Percentiles rank a stretch among this genome's conserved stretches.
These are phyloP conservation scores for Apiotrichum gracile DNA, from an alignment of 1,284 basidiomycete species.

Conservation along the genomic window DNA sequence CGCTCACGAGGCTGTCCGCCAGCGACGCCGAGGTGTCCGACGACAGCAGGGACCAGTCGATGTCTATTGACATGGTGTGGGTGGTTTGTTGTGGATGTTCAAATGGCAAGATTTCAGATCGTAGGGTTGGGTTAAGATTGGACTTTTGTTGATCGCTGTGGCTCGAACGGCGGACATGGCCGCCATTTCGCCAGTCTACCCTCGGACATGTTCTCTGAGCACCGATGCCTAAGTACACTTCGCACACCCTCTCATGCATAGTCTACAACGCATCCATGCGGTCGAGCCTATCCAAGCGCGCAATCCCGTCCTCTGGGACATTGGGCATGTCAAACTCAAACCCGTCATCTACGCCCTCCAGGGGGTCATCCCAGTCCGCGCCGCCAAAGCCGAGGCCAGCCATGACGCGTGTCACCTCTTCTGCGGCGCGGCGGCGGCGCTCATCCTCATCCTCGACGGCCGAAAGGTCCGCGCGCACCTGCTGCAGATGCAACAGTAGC, in stretches of 20 bases:
- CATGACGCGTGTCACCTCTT: slow-evolving; percentile 38
- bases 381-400: slow-evolving; percentile 24
- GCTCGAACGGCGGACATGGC: too few relatives aligned
- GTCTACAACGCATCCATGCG: neutral
- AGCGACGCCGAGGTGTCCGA: slow-evolving; percentile 52
- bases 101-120: neutral
- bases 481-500: slow-evolving; percentile 35
- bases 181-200: too few relatives aligned
- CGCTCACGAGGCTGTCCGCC: slow-evolving; percentile 62
- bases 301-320: neutral
- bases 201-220: too few relatives aligned
- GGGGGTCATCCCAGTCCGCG: slow-evolving; percentile 14
- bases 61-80: slow-evolving; percentile 51
- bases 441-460: slow-evolving; percentile 35
- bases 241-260: neutral
- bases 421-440: slow-evolving; percentile 32
- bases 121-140: neutral
- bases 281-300: neutral
- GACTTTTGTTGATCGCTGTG: neutral
- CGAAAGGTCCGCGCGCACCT: slow-evolving; percentile 35
- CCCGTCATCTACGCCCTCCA: slow-evolving; percentile 7
- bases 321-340: slow-evolving; percentile 9
- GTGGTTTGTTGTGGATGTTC: neutral
- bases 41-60: slow-evolving; percentile 53
- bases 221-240: too few relatives aligned